phyloP scores from a whole-genome alignment of 148 eudicot species.

The Cornus suecica region DNA sequence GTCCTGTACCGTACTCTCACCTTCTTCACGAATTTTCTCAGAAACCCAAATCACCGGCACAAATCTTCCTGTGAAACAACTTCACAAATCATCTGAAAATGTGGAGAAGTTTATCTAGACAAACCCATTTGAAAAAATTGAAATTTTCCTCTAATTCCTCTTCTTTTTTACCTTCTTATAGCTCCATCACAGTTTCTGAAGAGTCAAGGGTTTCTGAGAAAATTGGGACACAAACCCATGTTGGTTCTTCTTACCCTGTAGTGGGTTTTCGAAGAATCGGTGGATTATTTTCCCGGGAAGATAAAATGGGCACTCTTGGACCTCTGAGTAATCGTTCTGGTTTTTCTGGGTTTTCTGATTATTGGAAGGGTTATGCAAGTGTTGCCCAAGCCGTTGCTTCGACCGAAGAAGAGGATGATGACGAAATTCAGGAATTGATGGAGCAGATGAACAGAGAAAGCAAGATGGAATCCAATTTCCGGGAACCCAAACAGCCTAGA shows the following conservation, averaged over 20 bases:
- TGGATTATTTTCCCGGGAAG: conserved; percentile 13
- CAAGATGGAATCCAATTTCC: conserved; percentile 4
- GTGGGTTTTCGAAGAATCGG: conserved; percentile 9
- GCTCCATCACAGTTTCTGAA: background rate
- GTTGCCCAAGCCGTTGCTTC: conserved; percentile 65
- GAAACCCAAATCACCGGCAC: background rate
- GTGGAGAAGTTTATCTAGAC: conserved; percentile 43
- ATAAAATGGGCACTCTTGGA: conserved; percentile 17
- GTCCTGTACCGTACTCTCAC: background rate
- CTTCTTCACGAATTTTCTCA: background rate
- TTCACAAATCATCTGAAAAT: conserved; percentile 16
- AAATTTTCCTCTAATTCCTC: conserved; percentile 13
- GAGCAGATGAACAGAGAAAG: conserved; percentile 33
- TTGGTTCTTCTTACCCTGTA: background rate
- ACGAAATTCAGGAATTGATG: conserved; percentile 58
- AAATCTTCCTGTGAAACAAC: background rate
- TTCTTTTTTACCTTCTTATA: background rate
- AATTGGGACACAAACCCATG: background rate
- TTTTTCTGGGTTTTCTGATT: conserved; percentile 16
- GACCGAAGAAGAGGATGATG: conserved; percentile 67
- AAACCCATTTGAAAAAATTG: conserved; percentile 33
- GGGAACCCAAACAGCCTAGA: conserved; percentile 23
- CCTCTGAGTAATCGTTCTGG: conserved; percentile 30
- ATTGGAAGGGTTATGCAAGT: conserved; percentile 36
- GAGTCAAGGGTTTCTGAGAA: conserved; percentile 12